A percentile compares a stretch with the other conserved stretches of the same genome.
phyloP scores from a whole-genome alignment of 1,284 basidiomycete species.

The Fomitiporia mediterranea region DNA sequence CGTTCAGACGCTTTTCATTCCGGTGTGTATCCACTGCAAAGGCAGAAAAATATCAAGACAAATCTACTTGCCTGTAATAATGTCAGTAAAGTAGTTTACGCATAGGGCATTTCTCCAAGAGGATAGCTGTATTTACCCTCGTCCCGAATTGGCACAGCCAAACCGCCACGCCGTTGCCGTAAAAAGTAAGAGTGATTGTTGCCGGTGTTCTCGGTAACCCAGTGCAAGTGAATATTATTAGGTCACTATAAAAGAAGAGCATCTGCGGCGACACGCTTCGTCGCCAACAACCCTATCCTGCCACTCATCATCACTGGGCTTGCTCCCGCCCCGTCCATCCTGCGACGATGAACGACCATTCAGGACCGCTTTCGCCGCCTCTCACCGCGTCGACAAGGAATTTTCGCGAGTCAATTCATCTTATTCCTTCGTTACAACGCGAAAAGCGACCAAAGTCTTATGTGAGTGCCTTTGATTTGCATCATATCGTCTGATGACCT shows the following conservation, averaged over 20 bases:
- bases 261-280: neutral
- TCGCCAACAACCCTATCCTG: neutral
- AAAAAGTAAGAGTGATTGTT: too few species aligned
- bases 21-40: too few species aligned
- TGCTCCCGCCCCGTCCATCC: neutral
- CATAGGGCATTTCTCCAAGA: too few species aligned
- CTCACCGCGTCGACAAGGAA: slow-evolving; percentile 18
- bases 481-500: slow-evolving; percentile 6
- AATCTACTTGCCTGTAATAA: too few species aligned
- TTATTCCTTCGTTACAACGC: slow-evolving; percentile 40
- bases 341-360: slow-evolving; percentile 10
- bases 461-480: slow-evolving; percentile 31
- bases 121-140: neutral
- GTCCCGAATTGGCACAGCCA: neutral
- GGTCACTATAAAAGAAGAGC: neutral
- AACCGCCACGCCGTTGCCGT: too few species aligned
- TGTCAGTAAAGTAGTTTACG: too few species aligned
- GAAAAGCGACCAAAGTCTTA: slow-evolving; percentile 35
- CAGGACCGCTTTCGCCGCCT: slow-evolving; percentile 15
- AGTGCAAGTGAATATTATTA: neutral
- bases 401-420: slow-evolving; percentile 40
- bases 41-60: too few species aligned
- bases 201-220: slow-evolving; percentile 1
- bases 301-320: neutral
- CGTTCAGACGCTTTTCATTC: too few species aligned